phyloP scores from a whole-genome alignment of 1,284 basidiomycete species.

The Irpex sp. region DNA sequence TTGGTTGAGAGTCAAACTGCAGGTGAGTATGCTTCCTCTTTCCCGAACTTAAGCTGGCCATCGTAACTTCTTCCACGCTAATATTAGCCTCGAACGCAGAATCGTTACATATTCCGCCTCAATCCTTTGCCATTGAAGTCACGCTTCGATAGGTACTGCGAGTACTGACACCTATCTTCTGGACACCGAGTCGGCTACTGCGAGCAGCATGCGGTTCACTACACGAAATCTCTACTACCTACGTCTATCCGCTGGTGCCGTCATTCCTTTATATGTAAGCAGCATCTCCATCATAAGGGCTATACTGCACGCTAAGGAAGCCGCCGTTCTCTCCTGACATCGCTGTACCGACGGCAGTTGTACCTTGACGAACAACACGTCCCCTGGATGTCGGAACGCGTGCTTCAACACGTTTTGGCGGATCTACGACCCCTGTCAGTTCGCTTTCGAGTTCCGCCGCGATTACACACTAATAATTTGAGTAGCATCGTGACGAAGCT shows the following conservation, averaged over 20 bases:
- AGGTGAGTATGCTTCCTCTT: too few relatives aligned
- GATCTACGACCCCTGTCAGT: constrained; percentile 65
- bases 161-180: too few relatives aligned
- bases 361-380: constrained; percentile 67
- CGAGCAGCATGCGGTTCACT: too few relatives aligned
- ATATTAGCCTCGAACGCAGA: too few relatives aligned
- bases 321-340: not conserved
- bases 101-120: too few relatives aligned
- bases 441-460: not conserved
- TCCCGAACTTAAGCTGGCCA: too few relatives aligned
- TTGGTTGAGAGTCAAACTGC: too few relatives aligned
- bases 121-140: too few relatives aligned
- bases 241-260: constrained; percentile 54
- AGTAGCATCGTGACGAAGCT: constrained; percentile 62
- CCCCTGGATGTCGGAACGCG: constrained; percentile 72
- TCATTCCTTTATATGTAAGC: constrained; percentile 68
- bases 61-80: too few relatives aligned
- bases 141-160: too few relatives aligned
- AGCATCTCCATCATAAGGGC: not conserved
- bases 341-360: constrained; percentile 28
- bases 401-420: constrained; percentile 64
- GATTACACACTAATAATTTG: not conserved
- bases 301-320: not conserved
- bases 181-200: too few relatives aligned
- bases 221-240: constrained; percentile 66